Evolutionary conservation across 345 rosid genomes (phyloP).

Genomic region (Euphorbia tirucalli): DNA sequence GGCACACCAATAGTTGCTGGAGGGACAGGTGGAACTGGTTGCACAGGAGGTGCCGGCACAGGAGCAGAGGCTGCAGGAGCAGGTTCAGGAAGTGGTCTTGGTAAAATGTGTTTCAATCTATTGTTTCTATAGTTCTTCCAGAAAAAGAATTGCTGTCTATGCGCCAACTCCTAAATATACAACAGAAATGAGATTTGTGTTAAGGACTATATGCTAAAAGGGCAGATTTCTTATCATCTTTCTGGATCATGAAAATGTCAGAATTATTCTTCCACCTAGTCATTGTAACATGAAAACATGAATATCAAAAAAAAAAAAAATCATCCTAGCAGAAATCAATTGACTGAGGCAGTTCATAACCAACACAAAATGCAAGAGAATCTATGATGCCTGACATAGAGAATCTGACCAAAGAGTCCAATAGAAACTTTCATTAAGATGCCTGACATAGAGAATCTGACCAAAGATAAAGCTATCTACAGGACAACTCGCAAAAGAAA

Average conservation of each 20-base stretch:
- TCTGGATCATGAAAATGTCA: background rate
- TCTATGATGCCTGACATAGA: background rate
- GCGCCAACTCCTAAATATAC: conserved; percentile 72
- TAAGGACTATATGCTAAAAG: background rate
- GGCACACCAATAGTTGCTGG: conserved; percentile 40
- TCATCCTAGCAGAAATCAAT: background rate
- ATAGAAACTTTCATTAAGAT: conserved; percentile 2
- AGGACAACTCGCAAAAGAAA: background rate
- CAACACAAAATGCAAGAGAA: background rate
- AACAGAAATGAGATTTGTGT: conserved; percentile 7
- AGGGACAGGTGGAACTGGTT: conserved; percentile 36
- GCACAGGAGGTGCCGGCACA: conserved; percentile 42
- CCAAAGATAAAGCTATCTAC: background rate
- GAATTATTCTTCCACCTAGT: conserved; percentile 4
- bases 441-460: background rate
- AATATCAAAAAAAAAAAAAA: background rate
- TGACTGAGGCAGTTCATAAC: background rate
- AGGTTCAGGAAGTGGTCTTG: conserved; percentile 91
- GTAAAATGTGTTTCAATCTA: conserved; percentile 83
- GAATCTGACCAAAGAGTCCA: background rate
- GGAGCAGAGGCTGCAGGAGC: conserved; percentile 43
- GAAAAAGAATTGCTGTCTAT: conserved; percentile 93
- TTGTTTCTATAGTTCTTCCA: conserved; percentile 99
- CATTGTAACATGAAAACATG: background rate
- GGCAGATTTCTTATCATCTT: background rate